Conservation (phyloP, 2,329 filamentous ascomycete genomes). For the Penicillium sp. region DNA sequence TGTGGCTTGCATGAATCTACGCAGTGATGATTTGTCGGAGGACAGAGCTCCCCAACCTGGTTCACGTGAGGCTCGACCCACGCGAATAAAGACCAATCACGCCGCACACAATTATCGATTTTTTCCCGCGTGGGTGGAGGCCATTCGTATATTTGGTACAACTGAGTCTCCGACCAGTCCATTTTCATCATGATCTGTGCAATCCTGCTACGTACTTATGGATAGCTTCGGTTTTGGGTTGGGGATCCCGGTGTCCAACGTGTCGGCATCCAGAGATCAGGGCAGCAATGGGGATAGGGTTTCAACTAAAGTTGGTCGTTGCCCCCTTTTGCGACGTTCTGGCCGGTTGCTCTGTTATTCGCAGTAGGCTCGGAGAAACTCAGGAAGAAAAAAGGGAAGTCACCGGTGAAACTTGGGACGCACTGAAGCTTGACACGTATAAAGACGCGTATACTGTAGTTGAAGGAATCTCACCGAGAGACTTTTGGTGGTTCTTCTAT, state of each 20-base stretch:
- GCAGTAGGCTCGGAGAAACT: slow-evolving; percentile 1
- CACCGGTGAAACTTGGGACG: neutral
- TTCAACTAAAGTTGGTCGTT: neutral
- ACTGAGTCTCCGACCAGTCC: neutral
- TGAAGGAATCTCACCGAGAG: neutral
- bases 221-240: slow-evolving; percentile 1
- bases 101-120: slow-evolving; percentile 2
- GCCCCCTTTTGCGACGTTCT: neutral
- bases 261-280: slow-evolving; percentile 1
- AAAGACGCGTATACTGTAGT: neutral
- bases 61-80: slow-evolving; percentile 17
- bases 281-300: neutral
- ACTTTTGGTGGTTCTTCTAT: neutral
- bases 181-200: neutral
- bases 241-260: slow-evolving; percentile 3
- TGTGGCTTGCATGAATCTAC: slow-evolving; percentile 2
- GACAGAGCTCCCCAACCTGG: slow-evolving; percentile 19
- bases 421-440: neutral
- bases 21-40: slow-evolving; percentile 19
- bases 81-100: slow-evolving; percentile 12
- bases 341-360: neutral
- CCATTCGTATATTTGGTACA: neutral
- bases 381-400: neutral
- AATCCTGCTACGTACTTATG: neutral
- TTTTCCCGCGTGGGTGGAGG: slow-evolving; percentile 3